Conservation (phyloP, 2,329 filamentous ascomycete species). For the Verruconis gallopava region DNA sequence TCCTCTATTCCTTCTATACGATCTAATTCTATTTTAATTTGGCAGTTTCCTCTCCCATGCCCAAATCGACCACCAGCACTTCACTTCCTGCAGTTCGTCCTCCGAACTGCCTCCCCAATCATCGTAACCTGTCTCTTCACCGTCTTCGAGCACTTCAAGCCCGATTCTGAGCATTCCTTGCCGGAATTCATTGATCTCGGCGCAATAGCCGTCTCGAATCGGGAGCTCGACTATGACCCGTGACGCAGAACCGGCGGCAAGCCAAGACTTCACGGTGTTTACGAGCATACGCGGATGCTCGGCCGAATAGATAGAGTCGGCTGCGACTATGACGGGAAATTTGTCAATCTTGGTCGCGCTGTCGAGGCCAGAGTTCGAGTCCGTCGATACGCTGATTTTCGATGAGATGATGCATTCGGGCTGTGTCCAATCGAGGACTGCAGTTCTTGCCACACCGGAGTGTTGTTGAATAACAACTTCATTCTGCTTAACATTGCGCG, state of each 20-base stretch:
- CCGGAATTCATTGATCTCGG: slow-evolving; percentile 52
- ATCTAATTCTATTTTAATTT: too few relatives aligned
- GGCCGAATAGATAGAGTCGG: slow-evolving; percentile 78
- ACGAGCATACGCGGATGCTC: slow-evolving; percentile 66
- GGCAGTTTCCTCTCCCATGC: slow-evolving; percentile 25
- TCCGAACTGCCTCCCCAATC: slow-evolving; percentile 54
- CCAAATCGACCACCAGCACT: slow-evolving; percentile 60
- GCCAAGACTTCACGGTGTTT: slow-evolving; percentile 54
- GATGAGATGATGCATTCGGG: slow-evolving; percentile 34
- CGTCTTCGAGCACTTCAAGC: slow-evolving; percentile 44
- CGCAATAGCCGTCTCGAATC: slow-evolving; percentile 52
- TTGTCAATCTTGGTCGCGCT: neutral
- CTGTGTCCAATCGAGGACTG: slow-evolving; percentile 59
- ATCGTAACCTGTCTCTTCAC: slow-evolving; percentile 52
- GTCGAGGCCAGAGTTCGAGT: neutral
- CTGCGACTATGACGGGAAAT: slow-evolving; percentile 57
- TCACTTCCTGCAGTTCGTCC: slow-evolving; percentile 34
- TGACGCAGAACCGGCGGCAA: slow-evolving; percentile 43
- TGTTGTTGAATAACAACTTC: slow-evolving; percentile 37
- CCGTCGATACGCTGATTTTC: neutral
- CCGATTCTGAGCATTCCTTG: slow-evolving; percentile 44
- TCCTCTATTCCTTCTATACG: too few relatives aligned
- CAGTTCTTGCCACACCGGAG: slow-evolving; percentile 47
- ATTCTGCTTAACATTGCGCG: slow-evolving; percentile 60
- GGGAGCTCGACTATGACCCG: slow-evolving; percentile 72